A percentile compares a stretch with the other conserved stretches of the same genome.
Conservation (phyloP, 2,329 filamentous ascomycete species). For the Alternaria burnsii region DNA sequence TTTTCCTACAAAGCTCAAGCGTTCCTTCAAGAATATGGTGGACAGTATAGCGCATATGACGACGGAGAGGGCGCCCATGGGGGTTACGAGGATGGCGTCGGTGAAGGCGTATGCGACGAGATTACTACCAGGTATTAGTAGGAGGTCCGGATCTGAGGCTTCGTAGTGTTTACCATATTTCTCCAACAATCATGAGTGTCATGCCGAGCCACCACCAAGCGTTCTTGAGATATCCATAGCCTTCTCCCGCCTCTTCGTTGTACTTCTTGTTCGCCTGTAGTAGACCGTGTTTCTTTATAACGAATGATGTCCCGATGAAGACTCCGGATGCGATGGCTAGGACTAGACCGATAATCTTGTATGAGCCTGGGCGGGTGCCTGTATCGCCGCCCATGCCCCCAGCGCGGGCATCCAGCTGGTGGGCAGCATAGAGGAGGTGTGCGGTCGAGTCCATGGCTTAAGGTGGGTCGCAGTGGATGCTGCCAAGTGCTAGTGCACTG, state of each 20-base stretch:
- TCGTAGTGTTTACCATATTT: slow-evolving; percentile 65
- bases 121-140: slow-evolving; percentile 61
- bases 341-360: slow-evolving; percentile 86
- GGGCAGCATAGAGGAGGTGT: slow-evolving; percentile 51
- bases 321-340: slow-evolving; percentile 86
- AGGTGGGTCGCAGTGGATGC: slow-evolving; percentile 20
- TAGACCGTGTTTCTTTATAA: slow-evolving; percentile 92
- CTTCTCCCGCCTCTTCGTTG: slow-evolving; percentile 92
- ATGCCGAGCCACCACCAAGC: slow-evolving; percentile 95
- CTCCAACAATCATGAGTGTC: slow-evolving; percentile 95
- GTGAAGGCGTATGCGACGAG: slow-evolving; percentile 97
- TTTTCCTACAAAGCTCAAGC: slow-evolving; percentile 93
- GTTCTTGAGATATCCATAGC: slow-evolving; percentile 97
- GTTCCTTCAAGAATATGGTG: slow-evolving; percentile 94
- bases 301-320: slow-evolving; percentile 95
- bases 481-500: slow-evolving; percentile 25
- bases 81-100: slow-evolving; percentile 93
- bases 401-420: slow-evolving; percentile 57
- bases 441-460: slow-evolving; percentile 55
- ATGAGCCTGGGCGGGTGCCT: slow-evolving; percentile 63
- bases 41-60: slow-evolving; percentile 91
- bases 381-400: slow-evolving; percentile 45
- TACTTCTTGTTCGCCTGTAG: slow-evolving; percentile 95
- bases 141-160: slow-evolving; percentile 51
- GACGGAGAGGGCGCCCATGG: slow-evolving; percentile 87